Conservation (phyloP, 225 moss, liverwort and hornwort species). For the Marchantia paleacea region DNA sequence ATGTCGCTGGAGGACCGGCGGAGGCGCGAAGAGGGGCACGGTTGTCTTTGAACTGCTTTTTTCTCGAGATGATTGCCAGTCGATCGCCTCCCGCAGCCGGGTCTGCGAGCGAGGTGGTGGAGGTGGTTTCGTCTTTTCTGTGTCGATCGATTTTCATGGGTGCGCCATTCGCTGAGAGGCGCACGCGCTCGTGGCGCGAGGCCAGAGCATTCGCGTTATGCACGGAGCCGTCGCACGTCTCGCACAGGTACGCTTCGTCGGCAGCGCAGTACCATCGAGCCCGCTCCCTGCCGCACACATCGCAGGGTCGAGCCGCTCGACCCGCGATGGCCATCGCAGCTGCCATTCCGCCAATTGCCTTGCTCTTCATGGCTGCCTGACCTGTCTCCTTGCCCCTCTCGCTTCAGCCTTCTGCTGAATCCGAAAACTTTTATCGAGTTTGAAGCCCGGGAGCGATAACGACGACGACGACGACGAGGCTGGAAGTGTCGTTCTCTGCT, state of each 20-base stretch:
- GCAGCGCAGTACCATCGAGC: constrained; percentile 81
- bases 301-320: constrained; percentile 57
- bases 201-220: constrained; percentile 81
- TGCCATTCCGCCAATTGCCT: constrained; percentile 23
- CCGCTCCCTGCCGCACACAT: constrained; percentile 55
- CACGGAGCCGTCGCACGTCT: constrained; percentile 66
- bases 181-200: constrained; percentile 67
- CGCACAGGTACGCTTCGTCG: constrained; percentile 78
- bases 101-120: not conserved
- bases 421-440: not conserved
- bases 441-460: too few species aligned
- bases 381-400: not conserved
- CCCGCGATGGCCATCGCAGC: constrained; percentile 72
- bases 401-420: not conserved
- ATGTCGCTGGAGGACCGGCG: not conserved
- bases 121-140: not conserved
- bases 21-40: not conserved
- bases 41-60: not conserved
- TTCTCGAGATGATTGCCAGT: not conserved
- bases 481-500: too few species aligned
- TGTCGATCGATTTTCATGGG: constrained; percentile 46
- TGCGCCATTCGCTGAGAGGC: constrained; percentile 48
- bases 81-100: not conserved
- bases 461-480: too few species aligned
- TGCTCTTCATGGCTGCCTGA: not conserved